Conservation (phyloP, 192 early-diverging fungal genomes). For the Coemansia asiatica region DNA sequence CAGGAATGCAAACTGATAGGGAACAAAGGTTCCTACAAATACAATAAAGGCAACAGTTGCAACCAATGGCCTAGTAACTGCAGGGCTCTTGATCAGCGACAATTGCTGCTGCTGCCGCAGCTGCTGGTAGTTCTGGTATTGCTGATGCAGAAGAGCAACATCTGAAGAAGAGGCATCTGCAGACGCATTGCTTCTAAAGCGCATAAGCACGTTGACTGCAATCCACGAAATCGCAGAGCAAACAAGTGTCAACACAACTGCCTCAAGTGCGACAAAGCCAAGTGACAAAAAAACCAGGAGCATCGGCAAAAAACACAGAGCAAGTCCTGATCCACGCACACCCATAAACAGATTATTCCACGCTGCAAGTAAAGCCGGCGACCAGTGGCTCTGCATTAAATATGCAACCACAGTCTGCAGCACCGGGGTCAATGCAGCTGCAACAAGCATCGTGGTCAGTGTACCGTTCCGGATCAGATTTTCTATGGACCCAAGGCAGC, state of each 20-base stretch:
- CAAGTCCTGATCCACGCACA: constrained; percentile 30
- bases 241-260: constrained; percentile 20
- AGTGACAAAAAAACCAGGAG: constrained; percentile 39
- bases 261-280: constrained; percentile 37
- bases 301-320: constrained; percentile 25
- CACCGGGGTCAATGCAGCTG: constrained; percentile 23
- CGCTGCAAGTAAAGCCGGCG: constrained; percentile 18
- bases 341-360: constrained; percentile 56
- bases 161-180: neutral
- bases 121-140: neutral
- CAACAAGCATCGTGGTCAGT: constrained; percentile 14
- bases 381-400: constrained; percentile 19
- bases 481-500: constrained; percentile 42
- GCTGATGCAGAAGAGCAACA: neutral
- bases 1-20: constrained; percentile 78
- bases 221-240: constrained; percentile 19
- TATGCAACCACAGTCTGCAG: constrained; percentile 26
- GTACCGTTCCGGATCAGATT: constrained; percentile 44
- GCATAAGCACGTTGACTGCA: neutral
- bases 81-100: neutral
- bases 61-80: constrained; percentile 14
- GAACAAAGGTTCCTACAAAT: constrained; percentile 63
- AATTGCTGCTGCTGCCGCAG: neutral
- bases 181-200: neutral
- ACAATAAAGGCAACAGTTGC: constrained; percentile 51